These are phyloP conservation scores for Sporisorium iseilematis-ciliati DNA, from an alignment of 1,284 basidiomycete genomes.

Conservation along the genomic window DNA sequence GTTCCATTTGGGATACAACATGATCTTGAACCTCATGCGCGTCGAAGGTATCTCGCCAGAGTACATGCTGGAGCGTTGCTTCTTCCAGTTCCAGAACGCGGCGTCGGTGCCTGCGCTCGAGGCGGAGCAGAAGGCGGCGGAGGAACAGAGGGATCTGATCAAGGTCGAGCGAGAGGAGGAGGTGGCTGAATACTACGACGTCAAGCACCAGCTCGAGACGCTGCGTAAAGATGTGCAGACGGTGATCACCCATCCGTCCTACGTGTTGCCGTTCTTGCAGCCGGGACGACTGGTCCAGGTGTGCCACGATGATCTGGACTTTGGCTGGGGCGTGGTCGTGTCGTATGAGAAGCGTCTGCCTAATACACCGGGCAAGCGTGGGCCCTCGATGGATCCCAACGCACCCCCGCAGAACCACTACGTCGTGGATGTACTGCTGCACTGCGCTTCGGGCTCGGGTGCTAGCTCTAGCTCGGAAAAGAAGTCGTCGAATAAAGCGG, in stretches of 20 bases:
- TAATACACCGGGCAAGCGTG: constrained; percentile 48
- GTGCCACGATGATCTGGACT: constrained; percentile 86
- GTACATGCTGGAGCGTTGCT: constrained; percentile 97
- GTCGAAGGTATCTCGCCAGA: constrained; percentile 99
- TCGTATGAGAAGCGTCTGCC: constrained; percentile 88
- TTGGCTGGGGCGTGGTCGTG: constrained; percentile 95
- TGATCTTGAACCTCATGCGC: constrained; percentile 98
- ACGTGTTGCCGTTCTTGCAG: constrained; percentile 92
- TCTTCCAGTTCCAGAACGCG: constrained; percentile 97
- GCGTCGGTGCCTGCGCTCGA: constrained; percentile 88
- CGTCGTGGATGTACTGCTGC: constrained; percentile 91
- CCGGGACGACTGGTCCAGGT: constrained; percentile 90
- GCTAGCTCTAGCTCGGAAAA: constrained; percentile 23
- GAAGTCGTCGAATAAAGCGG: constrained; percentile 20
- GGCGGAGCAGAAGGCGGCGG: constrained; percentile 82
- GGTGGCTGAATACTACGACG: constrained; percentile 90
- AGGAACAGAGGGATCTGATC: constrained; percentile 78
- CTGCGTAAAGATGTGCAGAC: constrained; percentile 86
- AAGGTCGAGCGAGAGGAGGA: constrained; percentile 84
- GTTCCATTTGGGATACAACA: constrained; percentile 99
- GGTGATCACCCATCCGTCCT: constrained; percentile 93
- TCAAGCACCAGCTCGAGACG: constrained; percentile 88
- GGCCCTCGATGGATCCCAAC: constrained; percentile 61
- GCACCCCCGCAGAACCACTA: constrained; percentile 91
- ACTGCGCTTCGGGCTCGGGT: constrained; percentile 78